A percentile compares a stretch with the other conserved stretches of the same genome.
Conservation (phyloP, 2,329 filamentous ascomycete genomes). For the Ophiocordyceps camponoti-saundersi region DNA sequence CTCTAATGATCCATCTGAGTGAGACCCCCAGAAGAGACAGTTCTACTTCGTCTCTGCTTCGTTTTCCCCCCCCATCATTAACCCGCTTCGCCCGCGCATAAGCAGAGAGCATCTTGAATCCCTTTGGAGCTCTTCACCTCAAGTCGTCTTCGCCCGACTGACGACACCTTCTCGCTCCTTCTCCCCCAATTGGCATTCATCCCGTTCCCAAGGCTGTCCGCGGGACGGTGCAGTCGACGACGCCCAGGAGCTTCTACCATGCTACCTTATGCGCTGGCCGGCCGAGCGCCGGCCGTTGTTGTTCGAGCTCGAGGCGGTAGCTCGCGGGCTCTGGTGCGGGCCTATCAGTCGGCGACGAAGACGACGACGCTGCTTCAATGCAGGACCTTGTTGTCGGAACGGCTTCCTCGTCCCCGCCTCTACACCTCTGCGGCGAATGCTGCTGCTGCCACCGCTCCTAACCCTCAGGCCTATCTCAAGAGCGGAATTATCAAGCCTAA, state of each 20-base stretch:
- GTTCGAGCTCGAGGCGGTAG: slow-evolving; percentile 37
- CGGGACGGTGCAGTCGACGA: slow-evolving; percentile 15
- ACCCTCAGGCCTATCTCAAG: slow-evolving; percentile 72
- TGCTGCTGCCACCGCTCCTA: slow-evolving; percentile 50
- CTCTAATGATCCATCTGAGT: background rate
- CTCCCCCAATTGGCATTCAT: background rate
- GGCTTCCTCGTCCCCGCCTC: slow-evolving; percentile 26
- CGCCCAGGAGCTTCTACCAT: slow-evolving; percentile 13
- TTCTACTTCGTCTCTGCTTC: background rate
- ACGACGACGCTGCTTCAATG: slow-evolving; percentile 9
- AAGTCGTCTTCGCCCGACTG: background rate
- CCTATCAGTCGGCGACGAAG: slow-evolving; percentile 22
- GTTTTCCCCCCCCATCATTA: background rate
- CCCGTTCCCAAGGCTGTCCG: slow-evolving; percentile 10
- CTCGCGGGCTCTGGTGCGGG: slow-evolving; percentile 24
- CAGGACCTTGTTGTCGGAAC: slow-evolving; percentile 21
- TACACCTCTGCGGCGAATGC: slow-evolving; percentile 19
- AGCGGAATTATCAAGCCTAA: slow-evolving; percentile 72
- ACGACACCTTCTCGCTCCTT: background rate
- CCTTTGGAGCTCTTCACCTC: background rate
- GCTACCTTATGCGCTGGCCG: slow-evolving; percentile 29
- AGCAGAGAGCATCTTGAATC: background rate
- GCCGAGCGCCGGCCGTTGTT: slow-evolving; percentile 40
- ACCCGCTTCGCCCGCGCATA: too few relatives aligned
- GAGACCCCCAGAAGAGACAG: background rate